A percentile compares a stretch with the other conserved stretches of the same genome.
phyloP scores from a whole-genome alignment of 495 filamentous ascomycete species.

The Xylaria intraflava region DNA sequence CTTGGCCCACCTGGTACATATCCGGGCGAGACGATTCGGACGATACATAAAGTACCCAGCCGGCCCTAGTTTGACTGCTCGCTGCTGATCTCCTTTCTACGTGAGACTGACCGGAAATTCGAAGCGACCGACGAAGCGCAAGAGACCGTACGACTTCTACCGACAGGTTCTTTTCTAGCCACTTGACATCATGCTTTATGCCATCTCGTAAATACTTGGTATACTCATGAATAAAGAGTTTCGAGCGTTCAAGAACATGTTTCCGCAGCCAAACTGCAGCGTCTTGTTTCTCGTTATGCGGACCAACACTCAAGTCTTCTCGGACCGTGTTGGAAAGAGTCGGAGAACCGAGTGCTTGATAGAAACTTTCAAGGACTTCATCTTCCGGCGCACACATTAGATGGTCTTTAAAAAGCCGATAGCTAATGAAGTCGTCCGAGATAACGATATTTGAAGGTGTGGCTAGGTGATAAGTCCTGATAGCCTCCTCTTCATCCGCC shows the following conservation, averaged over 20 bases:
- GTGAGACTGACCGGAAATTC: conserved; percentile 57
- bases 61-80: conserved; percentile 23
- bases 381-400: conserved; percentile 83
- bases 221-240: conserved; percentile 78
- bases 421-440: conserved; percentile 79
- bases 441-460: conserved; percentile 65
- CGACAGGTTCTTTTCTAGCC: conserved; percentile 79
- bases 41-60: conserved; percentile 44
- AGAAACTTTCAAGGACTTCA: conserved; percentile 78
- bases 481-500: conserved; percentile 45
- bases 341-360: conserved; percentile 56
- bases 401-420: conserved; percentile 72
- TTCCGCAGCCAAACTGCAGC: conserved; percentile 56
- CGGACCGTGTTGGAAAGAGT: conserved; percentile 54
- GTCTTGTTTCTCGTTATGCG: conserved; percentile 41
- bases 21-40: conserved; percentile 53
- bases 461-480: conserved; percentile 71
- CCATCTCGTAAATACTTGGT: conserved; percentile 52
- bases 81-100: conserved; percentile 64
- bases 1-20: conserved; percentile 82
- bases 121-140: conserved; percentile 64
- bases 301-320: conserved; percentile 51
- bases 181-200: conserved; percentile 75
- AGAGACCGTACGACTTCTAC: conserved; percentile 73
- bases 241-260: conserved; percentile 74